Evolutionary conservation across 805 yeast genomes (phyloP).

Genomic region (Pichia deserticola): DNA sequence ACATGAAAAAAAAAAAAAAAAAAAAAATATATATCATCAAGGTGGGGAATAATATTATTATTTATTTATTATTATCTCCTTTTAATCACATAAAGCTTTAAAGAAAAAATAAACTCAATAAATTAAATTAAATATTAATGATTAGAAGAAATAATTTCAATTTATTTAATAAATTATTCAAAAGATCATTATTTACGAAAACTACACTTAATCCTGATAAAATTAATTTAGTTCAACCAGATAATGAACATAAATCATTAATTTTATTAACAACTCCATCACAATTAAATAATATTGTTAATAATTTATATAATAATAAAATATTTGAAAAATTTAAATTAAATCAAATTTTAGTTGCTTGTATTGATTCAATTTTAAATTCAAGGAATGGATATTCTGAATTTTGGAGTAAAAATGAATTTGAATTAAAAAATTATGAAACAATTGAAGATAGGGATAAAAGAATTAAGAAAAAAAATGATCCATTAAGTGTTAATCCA

Average conservation of each 20-base stretch:
- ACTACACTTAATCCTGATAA: constrained; percentile 15
- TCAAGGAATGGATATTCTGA: constrained; percentile 22
- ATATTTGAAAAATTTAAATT: constrained; percentile 2
- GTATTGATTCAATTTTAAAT: constrained; percentile 24
- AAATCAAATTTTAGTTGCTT: constrained; percentile 17
- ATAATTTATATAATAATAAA: constrained; percentile 6
- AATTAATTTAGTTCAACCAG: constrained; percentile 1
- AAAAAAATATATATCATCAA: no score
- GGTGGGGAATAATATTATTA: no score
- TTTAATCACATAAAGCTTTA: no score
- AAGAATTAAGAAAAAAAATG: background rate
- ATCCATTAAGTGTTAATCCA: constrained; percentile 16
- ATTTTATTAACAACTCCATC: constrained; percentile 25
- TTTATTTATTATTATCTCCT: no score
- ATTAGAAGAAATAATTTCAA: no score
- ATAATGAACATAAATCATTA: constrained; percentile 15
- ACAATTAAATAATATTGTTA: constrained; percentile 17
- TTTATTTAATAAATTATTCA: background rate
- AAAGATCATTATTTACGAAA: constrained; percentile 5
- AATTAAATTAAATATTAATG: no score
- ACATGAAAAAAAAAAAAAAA: no score
- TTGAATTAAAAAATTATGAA: constrained; percentile 11
- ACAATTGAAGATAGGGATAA: constrained; percentile 7
- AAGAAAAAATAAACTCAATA: no score
- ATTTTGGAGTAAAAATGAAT: constrained; percentile 19